Base-by-base conservation (phyloP, 2,329 filamentous ascomycete genomes). In the Trichoderma oligosporum region DNA sequence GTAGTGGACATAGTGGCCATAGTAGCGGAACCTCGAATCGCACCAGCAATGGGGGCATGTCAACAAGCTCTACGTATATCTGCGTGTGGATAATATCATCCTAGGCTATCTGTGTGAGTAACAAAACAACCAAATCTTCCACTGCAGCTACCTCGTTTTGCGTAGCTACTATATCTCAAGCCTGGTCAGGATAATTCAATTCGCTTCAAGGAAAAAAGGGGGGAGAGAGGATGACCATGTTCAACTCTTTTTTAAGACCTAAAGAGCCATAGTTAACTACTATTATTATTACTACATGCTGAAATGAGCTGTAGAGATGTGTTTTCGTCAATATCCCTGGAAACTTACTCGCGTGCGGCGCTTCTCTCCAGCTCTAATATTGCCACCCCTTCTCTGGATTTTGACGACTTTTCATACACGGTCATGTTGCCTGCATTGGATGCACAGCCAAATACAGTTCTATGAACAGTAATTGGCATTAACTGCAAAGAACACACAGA, bases 401-500 rank as follows among this genome's bases (percentile, higher is more conserved):
- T 51, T 44, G 18, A 46, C 24, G 14, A 25, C 22, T 52, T n/a
- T 47, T 35, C 31, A 52, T 45, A 35, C 27, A 41, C 38, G 57
- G 54, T 41, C 57, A 56, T 39, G 39, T 31, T 56, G 44, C 44
- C 38, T 25, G 31, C 35, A 44, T 42, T 38, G 29, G 36, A 38
- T 48, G 35, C 56, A 45, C 44, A 27, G 27, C 24, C 39, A 41
- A 31, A 41, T 39, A 9, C 29, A 20, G 11, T 36, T 27, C 35
- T 45, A 11, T 39, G 14, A 44, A 46, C 16, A 20, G 39, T 44
- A 44, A 22, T 31, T 24, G 36, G 39, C 24, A 42, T 24, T 16
- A 25, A 33, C 18, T 16, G 33, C 33, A 16, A 39, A 29, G 7
- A 18, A 36, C 56, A n/a, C n/a, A n/a, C n/a, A n/a, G n/a, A n/a